phyloP scores from a whole-genome alignment of 257 asterid species.

The Jasminum sambac region DNA sequence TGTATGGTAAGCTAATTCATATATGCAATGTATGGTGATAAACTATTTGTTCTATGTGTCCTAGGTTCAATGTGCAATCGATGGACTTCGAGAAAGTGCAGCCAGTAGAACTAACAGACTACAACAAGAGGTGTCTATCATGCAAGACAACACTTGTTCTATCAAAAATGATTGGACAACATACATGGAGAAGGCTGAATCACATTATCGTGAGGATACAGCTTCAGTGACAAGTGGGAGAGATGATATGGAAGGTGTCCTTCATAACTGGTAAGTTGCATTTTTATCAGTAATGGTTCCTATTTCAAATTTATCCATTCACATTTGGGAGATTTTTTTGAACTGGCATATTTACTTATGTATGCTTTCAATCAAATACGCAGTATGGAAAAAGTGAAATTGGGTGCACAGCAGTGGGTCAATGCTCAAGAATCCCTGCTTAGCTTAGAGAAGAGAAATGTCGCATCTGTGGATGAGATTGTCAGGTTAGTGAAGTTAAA shows the following conservation, averaged over 20 bases:
- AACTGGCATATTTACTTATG: neutral
- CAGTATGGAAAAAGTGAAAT: conserved; percentile 83
- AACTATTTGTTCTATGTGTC: neutral
- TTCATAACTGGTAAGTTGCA: conserved; percentile 68
- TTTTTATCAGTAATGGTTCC: neutral
- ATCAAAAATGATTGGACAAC: conserved; percentile 68
- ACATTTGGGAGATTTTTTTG: neutral
- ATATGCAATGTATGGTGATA: neutral
- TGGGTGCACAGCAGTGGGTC: conserved; percentile 83
- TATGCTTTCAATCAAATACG: conserved; percentile 13
- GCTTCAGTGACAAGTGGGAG: conserved; percentile 68
- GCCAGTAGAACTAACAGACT: conserved; percentile 65
- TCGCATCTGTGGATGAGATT: conserved; percentile 67
- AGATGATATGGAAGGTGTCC: conserved; percentile 64
- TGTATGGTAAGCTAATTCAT: neutral
- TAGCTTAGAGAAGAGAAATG: conserved; percentile 68
- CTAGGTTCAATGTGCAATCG: conserved; percentile 79
- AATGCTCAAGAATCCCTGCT: conserved; percentile 77
- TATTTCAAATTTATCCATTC: neutral
- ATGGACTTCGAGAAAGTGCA: conserved; percentile 74
- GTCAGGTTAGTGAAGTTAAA: conserved; percentile 54
- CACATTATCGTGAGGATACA: conserved; percentile 69
- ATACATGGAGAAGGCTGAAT: conserved; percentile 63
- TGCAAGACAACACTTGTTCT: conserved; percentile 72
- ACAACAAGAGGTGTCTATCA: conserved; percentile 84